Conservation (phyloP, 23 red algal genomes). For the Chondrus crispus region DNA sequence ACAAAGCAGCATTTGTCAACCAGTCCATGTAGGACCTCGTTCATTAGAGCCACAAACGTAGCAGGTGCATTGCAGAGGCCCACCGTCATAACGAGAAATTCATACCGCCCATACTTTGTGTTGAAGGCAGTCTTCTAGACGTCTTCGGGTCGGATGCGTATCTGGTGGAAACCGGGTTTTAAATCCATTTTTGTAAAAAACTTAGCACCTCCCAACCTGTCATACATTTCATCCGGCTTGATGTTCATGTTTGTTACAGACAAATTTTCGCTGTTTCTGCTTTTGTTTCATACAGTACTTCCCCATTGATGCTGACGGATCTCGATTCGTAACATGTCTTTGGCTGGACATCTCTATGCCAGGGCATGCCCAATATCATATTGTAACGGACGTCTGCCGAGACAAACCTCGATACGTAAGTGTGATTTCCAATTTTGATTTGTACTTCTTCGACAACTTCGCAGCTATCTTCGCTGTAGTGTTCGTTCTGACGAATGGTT, state of each 20-base stretch:
- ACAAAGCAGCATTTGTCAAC: not conserved
- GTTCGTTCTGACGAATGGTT: not conserved
- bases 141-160: not conserved
- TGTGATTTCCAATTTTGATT: not conserved
- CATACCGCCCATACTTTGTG: not conserved
- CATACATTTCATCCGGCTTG: constrained; percentile 14
- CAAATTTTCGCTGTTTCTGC: not conserved
- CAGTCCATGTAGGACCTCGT: not conserved
- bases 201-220: not conserved
- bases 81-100: not conserved
- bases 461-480: not conserved
- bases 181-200: constrained; percentile 1
- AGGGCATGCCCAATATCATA: constrained; percentile 15
- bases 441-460: not conserved
- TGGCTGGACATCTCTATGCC: not conserved
- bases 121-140: constrained; percentile 1
- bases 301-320: not conserved
- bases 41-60: not conserved
- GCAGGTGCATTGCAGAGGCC: constrained; percentile 13
- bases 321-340: not conserved
- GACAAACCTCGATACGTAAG: not conserved
- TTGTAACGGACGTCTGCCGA: not conserved
- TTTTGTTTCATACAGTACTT: not conserved
- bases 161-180: constrained; percentile 15
- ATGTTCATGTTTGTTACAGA: not conserved